These are phyloP conservation scores for Diutina rugosa DNA, from an alignment of 1,139 yeast species.

Conservation along the genomic window DNA sequence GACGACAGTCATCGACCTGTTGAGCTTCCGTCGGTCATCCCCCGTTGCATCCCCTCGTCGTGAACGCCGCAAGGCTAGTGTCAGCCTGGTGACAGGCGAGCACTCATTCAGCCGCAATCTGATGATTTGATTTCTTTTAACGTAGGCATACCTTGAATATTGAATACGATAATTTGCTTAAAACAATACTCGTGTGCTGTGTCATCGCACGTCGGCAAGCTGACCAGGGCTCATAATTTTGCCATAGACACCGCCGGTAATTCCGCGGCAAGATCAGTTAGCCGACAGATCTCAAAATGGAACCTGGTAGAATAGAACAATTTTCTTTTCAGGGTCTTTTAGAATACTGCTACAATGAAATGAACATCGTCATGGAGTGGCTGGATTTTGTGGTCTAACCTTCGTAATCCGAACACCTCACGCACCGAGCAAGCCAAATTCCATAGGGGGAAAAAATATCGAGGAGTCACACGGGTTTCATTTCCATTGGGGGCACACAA, in stretches of 20 bases:
- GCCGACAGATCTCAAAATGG: background rate
- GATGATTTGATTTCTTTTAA: background rate
- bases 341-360: too few relatives aligned
- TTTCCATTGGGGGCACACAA: too few relatives aligned
- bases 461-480: background rate
- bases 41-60: background rate
- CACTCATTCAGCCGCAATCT: background rate
- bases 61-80: background rate
- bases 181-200: background rate
- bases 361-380: too few relatives aligned
- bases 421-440: background rate
- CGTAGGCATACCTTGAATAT: background rate
- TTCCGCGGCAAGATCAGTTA: background rate
- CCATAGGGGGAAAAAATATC: background rate
- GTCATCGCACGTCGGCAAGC: background rate
- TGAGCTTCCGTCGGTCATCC: background rate
- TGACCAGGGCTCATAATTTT: background rate
- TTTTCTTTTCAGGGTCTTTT: too few relatives aligned
- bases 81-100: background rate
- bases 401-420: background rate
- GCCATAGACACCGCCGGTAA: background rate
- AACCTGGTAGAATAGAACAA: too few relatives aligned
- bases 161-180: background rate
- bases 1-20: background rate
- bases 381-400: background rate